A percentile compares a stretch with the other conserved stretches of the same genome.
Conservation (phyloP, 805 yeast genomes). For the Candida michaelii region DNA sequence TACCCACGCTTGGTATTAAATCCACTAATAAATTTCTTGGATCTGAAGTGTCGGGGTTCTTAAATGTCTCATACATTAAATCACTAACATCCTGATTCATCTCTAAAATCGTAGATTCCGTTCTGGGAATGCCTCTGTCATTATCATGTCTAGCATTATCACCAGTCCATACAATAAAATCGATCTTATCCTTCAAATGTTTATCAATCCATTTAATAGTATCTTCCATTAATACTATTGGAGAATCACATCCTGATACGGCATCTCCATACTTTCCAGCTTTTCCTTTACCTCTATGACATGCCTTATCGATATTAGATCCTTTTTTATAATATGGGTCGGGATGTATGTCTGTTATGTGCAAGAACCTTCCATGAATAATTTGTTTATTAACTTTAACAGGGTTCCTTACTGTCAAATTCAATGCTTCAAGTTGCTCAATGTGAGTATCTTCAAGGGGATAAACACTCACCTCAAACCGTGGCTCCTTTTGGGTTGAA, state of each 20-base stretch:
- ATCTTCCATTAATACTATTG: constrained; percentile 56
- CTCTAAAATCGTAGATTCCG: constrained; percentile 67
- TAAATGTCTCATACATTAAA: constrained; percentile 52
- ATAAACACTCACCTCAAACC: background rate
- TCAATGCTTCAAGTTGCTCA: constrained; percentile 14
- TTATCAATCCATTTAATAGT: constrained; percentile 67
- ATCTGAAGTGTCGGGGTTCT: constrained; percentile 43
- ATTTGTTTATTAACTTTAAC: constrained; percentile 26
- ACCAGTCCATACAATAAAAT: constrained; percentile 89
- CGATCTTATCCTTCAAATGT: constrained; percentile 72
- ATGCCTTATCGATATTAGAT: constrained; percentile 42
- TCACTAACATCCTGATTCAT: constrained; percentile 61
- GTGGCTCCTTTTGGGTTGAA: constrained; percentile 1
- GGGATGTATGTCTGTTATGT: constrained; percentile 85
- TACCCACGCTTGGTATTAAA: constrained; percentile 75
- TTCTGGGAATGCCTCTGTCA: constrained; percentile 71
- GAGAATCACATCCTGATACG: constrained; percentile 74
- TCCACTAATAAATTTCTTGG: constrained; percentile 45
- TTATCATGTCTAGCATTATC: constrained; percentile 85
- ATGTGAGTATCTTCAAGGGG: constrained; percentile 5
- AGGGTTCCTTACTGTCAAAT: constrained; percentile 35
- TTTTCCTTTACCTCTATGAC: constrained; percentile 57
- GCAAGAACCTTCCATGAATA: constrained; percentile 78
- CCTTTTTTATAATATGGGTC: constrained; percentile 65
- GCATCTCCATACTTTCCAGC: constrained; percentile 78